phyloP scores from a whole-genome alignment of 129 eudicot genomes.

The Tagetes patula region DNA sequence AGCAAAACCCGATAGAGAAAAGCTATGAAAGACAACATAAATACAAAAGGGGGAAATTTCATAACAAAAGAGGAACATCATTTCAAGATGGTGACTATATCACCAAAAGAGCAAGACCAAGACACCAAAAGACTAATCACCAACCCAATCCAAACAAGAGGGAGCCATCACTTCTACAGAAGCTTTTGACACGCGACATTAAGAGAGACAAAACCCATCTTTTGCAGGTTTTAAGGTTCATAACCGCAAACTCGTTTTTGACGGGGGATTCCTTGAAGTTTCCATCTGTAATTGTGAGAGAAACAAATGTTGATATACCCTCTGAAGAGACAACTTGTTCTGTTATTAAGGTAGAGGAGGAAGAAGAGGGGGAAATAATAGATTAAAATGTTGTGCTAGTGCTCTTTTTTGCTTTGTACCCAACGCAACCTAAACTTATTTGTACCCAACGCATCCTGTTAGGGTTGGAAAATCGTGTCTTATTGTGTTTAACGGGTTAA shows the following conservation, averaged over 20 bases:
- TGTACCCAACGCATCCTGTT: too few relatives aligned
- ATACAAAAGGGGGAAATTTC: constrained; percentile 43
- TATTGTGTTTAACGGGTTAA: too few relatives aligned
- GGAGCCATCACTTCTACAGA: constrained; percentile 71
- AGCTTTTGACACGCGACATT: constrained; percentile 67
- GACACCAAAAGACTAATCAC: constrained; percentile 15
- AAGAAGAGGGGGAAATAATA: constrained; percentile 54
- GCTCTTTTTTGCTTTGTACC: too few relatives aligned
- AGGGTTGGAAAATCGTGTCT: too few relatives aligned
- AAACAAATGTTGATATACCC: constrained; percentile 24
- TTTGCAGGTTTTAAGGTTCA: constrained; percentile 83
- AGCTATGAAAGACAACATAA: constrained; percentile 28
- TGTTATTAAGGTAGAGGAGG: constrained; percentile 20
- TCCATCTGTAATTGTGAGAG: constrained; percentile 56
- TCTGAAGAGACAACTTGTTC: constrained; percentile 17
- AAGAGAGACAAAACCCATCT: constrained; percentile 66
- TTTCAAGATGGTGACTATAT: constrained; percentile 34
- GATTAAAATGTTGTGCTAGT: constrained; percentile 28
- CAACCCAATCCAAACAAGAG: constrained; percentile 13
- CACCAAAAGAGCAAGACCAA: constrained; percentile 35
- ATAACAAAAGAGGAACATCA: constrained; percentile 54
- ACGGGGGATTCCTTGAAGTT: constrained; percentile 49
- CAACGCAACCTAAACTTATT: too few relatives aligned
- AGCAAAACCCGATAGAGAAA: constrained; percentile 30
- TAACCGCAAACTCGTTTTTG: constrained; percentile 73